Conservation (phyloP, 768 basidiomycete genomes). For the Calocybe cyanea region DNA sequence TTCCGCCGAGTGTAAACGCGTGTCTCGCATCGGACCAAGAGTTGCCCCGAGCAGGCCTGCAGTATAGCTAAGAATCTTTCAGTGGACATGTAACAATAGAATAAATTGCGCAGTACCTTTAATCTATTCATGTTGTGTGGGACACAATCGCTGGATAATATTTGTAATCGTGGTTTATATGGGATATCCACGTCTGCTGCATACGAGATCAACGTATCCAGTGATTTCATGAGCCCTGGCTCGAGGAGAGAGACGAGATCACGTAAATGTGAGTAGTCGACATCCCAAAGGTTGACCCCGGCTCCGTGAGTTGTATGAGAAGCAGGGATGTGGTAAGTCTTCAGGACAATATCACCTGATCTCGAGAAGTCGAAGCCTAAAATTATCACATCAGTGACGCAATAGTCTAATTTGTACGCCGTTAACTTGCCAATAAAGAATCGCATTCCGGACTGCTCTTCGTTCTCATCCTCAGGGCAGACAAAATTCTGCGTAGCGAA, state of each 20-base stretch:
- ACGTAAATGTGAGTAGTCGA: slow-evolving; percentile 20
- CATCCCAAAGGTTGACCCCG: slow-evolving; percentile 21
- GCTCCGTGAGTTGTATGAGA: slow-evolving; percentile 13
- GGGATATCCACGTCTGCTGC: slow-evolving; percentile 18
- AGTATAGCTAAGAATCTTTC: slow-evolving; percentile 17
- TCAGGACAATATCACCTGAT: slow-evolving; percentile 22
- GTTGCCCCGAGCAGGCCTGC: slow-evolving; percentile 22
- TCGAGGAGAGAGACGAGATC: slow-evolving; percentile 21
- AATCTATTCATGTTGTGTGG: slow-evolving; percentile 22
- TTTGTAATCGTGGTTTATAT: slow-evolving; percentile 23
- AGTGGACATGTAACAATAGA: no score
- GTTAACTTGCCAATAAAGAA: slow-evolving; percentile 27
- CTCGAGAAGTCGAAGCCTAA: slow-evolving; percentile 28
- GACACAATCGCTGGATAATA: slow-evolving; percentile 27
- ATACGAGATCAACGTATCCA: slow-evolving; percentile 25
- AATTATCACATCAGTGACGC: neutral
- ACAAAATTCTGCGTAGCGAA: slow-evolving; percentile 25
- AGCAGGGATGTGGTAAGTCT: slow-evolving; percentile 27
- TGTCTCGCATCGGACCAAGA: slow-evolving; percentile 24
- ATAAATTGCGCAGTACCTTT: slow-evolving; percentile 25
- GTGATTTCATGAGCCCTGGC: slow-evolving; percentile 20
- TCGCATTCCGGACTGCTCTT: slow-evolving; percentile 19
- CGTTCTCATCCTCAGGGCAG: slow-evolving; percentile 17
- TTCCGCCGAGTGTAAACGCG: slow-evolving; percentile 26
- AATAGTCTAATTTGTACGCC: neutral